phyloP scores from a whole-genome alignment of 2,329 filamentous ascomycete genomes.

The Talaromyces sp. region DNA sequence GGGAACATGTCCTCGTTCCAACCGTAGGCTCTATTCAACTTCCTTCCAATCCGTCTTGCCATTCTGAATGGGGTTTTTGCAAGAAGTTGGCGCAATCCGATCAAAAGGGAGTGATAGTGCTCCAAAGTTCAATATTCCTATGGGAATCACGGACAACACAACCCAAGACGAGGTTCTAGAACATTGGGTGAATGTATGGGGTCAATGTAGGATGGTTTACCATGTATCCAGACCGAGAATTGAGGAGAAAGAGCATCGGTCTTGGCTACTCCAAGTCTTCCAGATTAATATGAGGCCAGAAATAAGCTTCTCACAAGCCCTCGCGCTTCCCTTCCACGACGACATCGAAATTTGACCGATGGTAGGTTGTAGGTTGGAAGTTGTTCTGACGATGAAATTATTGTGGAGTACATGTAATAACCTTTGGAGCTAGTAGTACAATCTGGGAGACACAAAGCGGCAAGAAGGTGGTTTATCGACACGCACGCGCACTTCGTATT shows the following conservation, averaged over 20 bases:
- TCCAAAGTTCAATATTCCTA: background rate
- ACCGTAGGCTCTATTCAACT: constrained; percentile 41
- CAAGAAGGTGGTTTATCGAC: background rate
- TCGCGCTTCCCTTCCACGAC: no score
- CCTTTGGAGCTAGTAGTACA: background rate
- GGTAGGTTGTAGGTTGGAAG: background rate
- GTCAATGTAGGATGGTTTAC: background rate
- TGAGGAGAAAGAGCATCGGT: no score
- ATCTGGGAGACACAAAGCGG: background rate
- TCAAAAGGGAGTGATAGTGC: background rate
- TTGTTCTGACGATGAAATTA: background rate
- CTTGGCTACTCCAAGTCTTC: no score
- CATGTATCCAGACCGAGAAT: no score
- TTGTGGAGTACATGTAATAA: background rate
- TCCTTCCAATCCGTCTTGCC: constrained; percentile 49
- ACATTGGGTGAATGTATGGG: background rate
- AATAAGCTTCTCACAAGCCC: no score
- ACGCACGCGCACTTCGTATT: background rate
- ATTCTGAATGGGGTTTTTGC: constrained; percentile 33
- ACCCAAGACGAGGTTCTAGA: background rate
- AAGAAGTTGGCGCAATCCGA: background rate
- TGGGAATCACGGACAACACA: background rate
- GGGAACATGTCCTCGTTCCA: constrained; percentile 50
- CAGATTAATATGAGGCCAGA: no score
- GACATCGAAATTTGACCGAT: no score